phyloP scores from a whole-genome alignment of 2,329 filamentous ascomycete species.

The Penicillium brevicompactum region DNA sequence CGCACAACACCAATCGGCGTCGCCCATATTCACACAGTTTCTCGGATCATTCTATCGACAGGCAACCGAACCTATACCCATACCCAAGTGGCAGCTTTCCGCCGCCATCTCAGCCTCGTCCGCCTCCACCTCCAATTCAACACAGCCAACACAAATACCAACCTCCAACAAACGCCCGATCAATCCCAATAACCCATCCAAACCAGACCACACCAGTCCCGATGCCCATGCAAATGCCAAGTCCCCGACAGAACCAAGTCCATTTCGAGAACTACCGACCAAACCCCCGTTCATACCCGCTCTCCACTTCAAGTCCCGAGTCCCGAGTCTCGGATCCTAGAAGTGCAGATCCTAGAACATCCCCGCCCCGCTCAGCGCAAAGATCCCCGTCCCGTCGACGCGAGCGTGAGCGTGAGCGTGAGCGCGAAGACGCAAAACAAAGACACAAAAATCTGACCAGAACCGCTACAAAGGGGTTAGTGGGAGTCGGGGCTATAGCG shows the following conservation, averaged over 20 bases:
- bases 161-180: slow-evolving; percentile 11
- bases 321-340: slow-evolving; percentile 5
- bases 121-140: not conserved
- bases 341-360: not conserved
- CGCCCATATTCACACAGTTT: slow-evolving; percentile 17
- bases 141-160: slow-evolving; percentile 12
- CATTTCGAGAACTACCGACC: slow-evolving; percentile 14
- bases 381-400: slow-evolving; percentile 17
- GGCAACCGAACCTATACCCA: slow-evolving; percentile 1
- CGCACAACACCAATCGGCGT: slow-evolving; percentile 5
- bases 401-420: slow-evolving; percentile 10
- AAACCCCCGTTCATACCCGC: slow-evolving; percentile 16
- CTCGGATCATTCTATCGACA: slow-evolving; percentile 10
- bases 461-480: slow-evolving; percentile 38
- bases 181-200: slow-evolving; percentile 4
- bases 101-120: slow-evolving; percentile 11
- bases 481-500: slow-evolving; percentile 40
- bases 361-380: slow-evolving; percentile 19
- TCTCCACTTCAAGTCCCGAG: slow-evolving; percentile 24
- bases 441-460: slow-evolving; percentile 33
- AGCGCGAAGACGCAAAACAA: slow-evolving; percentile 24
- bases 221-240: slow-evolving; percentile 14
- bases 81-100: slow-evolving; percentile 15
- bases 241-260: slow-evolving; percentile 7
- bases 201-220: not conserved